Conservation (phyloP, 495 filamentous ascomycete species). For the Penicillium subrubescens region DNA sequence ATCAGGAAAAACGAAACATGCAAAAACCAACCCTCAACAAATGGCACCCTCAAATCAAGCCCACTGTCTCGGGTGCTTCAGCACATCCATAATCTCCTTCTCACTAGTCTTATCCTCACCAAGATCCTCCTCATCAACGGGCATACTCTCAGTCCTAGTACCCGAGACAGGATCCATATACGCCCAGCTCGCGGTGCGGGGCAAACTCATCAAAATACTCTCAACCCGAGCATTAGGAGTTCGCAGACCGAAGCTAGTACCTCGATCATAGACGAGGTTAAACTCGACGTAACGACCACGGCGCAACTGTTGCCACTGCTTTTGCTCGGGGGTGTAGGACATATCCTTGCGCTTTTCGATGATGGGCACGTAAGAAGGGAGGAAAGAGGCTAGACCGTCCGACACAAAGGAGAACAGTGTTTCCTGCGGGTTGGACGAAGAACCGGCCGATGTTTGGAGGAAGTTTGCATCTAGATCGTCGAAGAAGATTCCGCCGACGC, state of each 20-base stretch:
- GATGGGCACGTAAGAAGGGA: slow-evolving; percentile 91
- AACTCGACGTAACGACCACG: slow-evolving; percentile 96
- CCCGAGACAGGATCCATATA: slow-evolving; percentile 80
- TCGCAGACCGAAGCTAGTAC: slow-evolving; percentile 91
- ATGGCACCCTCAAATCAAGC: slow-evolving; percentile 51
- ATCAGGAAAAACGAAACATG: background rate
- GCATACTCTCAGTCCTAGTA: slow-evolving; percentile 41
- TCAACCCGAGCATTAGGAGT: slow-evolving; percentile 91
- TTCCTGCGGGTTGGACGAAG: slow-evolving; percentile 79
- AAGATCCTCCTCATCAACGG: slow-evolving; percentile 32
- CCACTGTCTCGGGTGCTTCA: slow-evolving; percentile 89
- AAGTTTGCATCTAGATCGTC: slow-evolving; percentile 84
- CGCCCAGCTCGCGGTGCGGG: slow-evolving; percentile 87
- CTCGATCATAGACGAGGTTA: slow-evolving; percentile 96
- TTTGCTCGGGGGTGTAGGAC: slow-evolving; percentile 81
- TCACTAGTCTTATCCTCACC: slow-evolving; percentile 55
- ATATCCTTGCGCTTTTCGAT: slow-evolving; percentile 85
- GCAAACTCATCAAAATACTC: slow-evolving; percentile 96
- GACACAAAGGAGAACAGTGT: slow-evolving; percentile 90
- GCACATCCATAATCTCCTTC: slow-evolving; percentile 76
- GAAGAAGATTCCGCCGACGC: slow-evolving; percentile 97
- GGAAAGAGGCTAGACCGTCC: slow-evolving; percentile 79
- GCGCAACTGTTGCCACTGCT: slow-evolving; percentile 94
- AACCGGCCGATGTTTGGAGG: slow-evolving; percentile 44
- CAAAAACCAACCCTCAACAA: background rate